A percentile compares a stretch with the other conserved stretches of the same genome.
These are phyloP conservation scores for Gamarada debralockiae DNA, from an alignment of 495 filamentous ascomycete genomes.

Conservation along the genomic window DNA sequence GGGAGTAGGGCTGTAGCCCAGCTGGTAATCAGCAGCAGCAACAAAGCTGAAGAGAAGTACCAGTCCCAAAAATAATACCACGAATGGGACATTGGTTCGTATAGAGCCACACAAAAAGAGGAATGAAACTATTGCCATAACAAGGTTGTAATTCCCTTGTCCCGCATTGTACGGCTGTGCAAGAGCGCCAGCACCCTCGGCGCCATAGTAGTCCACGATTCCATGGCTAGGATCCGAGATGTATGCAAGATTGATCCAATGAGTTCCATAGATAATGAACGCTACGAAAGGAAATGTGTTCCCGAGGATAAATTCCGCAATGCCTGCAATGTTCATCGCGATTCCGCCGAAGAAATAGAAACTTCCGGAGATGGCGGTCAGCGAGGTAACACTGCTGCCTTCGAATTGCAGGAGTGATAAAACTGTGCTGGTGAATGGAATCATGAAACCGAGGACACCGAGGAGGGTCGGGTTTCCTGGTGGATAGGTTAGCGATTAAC, in stretches of 20 bases:
- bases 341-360: constrained; percentile 71
- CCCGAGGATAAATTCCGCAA: constrained; percentile 68
- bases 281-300: constrained; percentile 73
- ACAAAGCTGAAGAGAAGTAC: too few relatives aligned
- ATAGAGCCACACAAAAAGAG: constrained; percentile 6
- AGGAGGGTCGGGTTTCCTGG: constrained; percentile 13
- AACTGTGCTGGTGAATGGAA: constrained; percentile 5
- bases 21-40: too few relatives aligned
- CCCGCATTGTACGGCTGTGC: constrained; percentile 10
- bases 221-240: constrained; percentile 1
- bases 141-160: constrained; percentile 14
- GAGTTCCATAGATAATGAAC: too few relatives aligned
- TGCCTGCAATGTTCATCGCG: constrained; percentile 56
- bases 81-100: constrained; percentile 13
- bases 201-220: constrained; percentile 1
- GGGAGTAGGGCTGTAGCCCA: too few relatives aligned
- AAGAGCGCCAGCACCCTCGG: constrained; percentile 5
- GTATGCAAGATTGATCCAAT: constrained; percentile 48
- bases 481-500: not conserved
- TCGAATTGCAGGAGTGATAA: constrained; percentile 13
- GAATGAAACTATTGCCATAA: constrained; percentile 10
- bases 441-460: constrained; percentile 10
- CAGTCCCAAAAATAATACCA: constrained; percentile 6
- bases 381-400: not conserved
- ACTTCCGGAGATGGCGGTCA: constrained; percentile 45